phyloP scores from a whole-genome alignment of 2,329 filamentous ascomycete species.

The Claviceps sp. region DNA sequence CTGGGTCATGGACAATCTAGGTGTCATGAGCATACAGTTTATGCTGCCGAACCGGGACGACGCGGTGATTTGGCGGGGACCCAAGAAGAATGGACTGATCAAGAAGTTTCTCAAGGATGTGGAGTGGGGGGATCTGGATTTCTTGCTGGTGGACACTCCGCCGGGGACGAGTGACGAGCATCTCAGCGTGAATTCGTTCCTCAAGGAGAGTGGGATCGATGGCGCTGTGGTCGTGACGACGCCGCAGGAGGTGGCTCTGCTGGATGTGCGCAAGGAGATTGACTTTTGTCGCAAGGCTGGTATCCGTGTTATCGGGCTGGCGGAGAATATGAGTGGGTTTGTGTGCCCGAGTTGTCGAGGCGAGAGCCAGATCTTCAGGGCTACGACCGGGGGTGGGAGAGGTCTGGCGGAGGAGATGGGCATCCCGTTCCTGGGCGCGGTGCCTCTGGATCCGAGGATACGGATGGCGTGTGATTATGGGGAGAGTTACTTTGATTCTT shows the following conservation, averaged over 20 bases:
- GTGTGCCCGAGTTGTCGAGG: constrained; percentile 88
- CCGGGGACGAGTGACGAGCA: constrained; percentile 95
- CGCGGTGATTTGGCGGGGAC: constrained; percentile 91
- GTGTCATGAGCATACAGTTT: constrained; percentile 96
- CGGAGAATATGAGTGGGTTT: constrained; percentile 97
- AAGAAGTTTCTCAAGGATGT: constrained; percentile 98
- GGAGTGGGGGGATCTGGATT: constrained; percentile 92
- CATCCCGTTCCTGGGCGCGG: constrained; percentile 77
- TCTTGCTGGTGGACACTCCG: constrained; percentile 85
- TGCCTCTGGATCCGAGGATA: constrained; percentile 85
- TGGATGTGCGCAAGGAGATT: constrained; percentile 94
- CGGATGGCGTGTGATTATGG: constrained; percentile 95
- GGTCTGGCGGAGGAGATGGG: constrained; percentile 73
- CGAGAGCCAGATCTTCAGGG: constrained; percentile 72
- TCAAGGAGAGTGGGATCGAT: constrained; percentile 85
- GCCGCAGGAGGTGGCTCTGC: constrained; percentile 80
- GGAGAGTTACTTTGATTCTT: constrained; percentile 92
- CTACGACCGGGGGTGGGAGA: constrained; percentile 78
- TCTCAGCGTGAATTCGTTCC: constrained; percentile 78
- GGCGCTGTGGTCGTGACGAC: constrained; percentile 90
- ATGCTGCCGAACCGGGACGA: constrained; percentile 92
- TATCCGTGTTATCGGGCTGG: constrained; percentile 75
- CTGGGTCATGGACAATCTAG: constrained; percentile 87
- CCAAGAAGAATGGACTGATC: constrained; percentile 97
- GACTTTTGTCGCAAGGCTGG: constrained; percentile 95